phyloP scores from a whole-genome alignment of 306 rosid species.

The Heteromeles arbutifolia region DNA sequence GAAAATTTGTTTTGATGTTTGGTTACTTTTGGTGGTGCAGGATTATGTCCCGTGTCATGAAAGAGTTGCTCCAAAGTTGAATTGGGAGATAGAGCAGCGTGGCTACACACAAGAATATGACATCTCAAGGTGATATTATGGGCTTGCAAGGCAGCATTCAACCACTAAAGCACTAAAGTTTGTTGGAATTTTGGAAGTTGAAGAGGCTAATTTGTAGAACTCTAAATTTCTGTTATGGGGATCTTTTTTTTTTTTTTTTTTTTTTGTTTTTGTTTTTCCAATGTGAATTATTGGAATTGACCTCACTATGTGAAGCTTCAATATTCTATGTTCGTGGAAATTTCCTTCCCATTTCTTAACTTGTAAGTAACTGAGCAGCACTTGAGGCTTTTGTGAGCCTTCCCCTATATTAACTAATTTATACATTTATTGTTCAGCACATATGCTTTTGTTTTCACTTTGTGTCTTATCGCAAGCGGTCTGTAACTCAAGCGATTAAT shows the following conservation, averaged over 20 bases:
- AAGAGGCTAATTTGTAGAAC: slow-evolving; percentile 37
- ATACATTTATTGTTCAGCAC: slow-evolving; percentile 1
- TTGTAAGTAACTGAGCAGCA: slow-evolving; percentile 37
- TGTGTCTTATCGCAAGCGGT: not conserved
- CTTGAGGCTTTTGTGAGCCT: slow-evolving; percentile 36
- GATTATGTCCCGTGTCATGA: slow-evolving; percentile 92
- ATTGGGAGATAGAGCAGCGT: slow-evolving; percentile 77
- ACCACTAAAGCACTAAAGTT: slow-evolving; percentile 13
- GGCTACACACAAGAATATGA: slow-evolving; percentile 61
- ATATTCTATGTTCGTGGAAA: slow-evolving; percentile 36
- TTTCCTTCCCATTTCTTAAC: slow-evolving; percentile 26
- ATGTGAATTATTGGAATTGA: slow-evolving; percentile 63
- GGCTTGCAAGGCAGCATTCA: slow-evolving; percentile 20
- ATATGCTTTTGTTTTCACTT: not conserved
- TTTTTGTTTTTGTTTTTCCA: slow-evolving; percentile 6
- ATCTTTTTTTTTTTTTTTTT: not conserved
- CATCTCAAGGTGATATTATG: slow-evolving; percentile 52
- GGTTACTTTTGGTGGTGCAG: slow-evolving; percentile 23
- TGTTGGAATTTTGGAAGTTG: slow-evolving; percentile 50
- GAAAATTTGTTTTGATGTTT: not conserved
- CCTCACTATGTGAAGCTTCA: slow-evolving; percentile 44
- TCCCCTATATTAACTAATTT: slow-evolving; percentile 33
- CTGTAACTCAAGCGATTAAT: not conserved
- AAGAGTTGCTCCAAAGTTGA: slow-evolving; percentile 83
- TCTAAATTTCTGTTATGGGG: slow-evolving; percentile 26